These are phyloP conservation scores for Mikania micrantha DNA, from an alignment of 129 eudicot species.

Conservation along the genomic window DNA sequence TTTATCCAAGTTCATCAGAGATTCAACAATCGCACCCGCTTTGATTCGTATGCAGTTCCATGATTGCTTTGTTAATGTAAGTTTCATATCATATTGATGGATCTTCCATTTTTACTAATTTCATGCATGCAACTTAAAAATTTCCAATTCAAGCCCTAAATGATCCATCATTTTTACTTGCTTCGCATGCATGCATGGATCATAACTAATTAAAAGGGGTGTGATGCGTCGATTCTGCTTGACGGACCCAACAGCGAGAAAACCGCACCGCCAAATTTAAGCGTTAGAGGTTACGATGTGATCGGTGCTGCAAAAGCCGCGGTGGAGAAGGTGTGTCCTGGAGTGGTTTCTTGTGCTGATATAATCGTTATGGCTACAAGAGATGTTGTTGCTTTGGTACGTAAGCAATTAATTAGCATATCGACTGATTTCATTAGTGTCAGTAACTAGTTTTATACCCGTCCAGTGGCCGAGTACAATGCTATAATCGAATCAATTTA, in stretches of 20 bases:
- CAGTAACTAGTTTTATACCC: too few relatives aligned
- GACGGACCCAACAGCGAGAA: conserved; percentile 46
- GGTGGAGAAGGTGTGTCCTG: conserved; percentile 47
- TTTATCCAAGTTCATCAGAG: conserved; percentile 8
- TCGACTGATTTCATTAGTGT: too few relatives aligned
- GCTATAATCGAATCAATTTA: too few relatives aligned
- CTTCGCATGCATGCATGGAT: too few relatives aligned
- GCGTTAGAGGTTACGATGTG: conserved; percentile 55
- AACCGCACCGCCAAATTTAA: conserved; percentile 35
- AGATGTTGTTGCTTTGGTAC: conserved; percentile 46
- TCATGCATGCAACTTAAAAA: not conserved
- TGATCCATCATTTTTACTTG: not conserved
- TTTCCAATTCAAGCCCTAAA: not conserved
- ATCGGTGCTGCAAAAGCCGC: conserved; percentile 44
- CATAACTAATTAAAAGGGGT: conserved; percentile 31
- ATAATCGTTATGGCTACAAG: conserved; percentile 57
- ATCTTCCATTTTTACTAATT: not conserved
- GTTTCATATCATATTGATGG: not conserved
- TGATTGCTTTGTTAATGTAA: conserved; percentile 64
- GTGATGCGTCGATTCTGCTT: conserved; percentile 63
- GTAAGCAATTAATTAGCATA: too few relatives aligned
- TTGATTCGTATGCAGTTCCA: conserved; percentile 72
- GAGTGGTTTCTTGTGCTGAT: conserved; percentile 66
- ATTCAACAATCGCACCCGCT: conserved; percentile 46
- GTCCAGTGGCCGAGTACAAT: too few relatives aligned